These are phyloP conservation scores for Zelonia costaricensis DNA, from an alignment of 208 protist species.

Conservation along the genomic window DNA sequence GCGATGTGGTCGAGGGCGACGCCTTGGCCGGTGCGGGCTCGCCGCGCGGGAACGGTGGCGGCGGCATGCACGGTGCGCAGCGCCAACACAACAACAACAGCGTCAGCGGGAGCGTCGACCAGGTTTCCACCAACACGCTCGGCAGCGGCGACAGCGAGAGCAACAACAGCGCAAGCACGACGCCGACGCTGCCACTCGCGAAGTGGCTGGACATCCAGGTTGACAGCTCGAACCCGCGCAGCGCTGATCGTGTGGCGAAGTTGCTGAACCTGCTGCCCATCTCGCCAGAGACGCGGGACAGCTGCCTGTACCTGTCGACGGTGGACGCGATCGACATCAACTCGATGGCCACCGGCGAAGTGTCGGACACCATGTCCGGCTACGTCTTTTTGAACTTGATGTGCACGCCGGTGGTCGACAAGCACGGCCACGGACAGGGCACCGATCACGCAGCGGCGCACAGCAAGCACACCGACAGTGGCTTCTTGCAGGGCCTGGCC, in stretches of 20 bases:
- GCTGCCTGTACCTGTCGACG: slow-evolving; percentile 63
- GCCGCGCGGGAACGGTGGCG: neutral
- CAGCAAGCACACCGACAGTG: neutral
- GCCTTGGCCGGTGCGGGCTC: neutral
- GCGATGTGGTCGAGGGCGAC: neutral
- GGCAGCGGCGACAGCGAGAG: neutral
- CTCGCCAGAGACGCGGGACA: slow-evolving; percentile 51
- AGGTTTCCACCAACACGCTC: neutral
- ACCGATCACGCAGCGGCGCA: neutral
- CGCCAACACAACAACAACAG: neutral
- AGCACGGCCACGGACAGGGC: neutral
- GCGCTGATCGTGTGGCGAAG: slow-evolving; percentile 31
- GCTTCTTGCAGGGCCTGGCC: neutral
- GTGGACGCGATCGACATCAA: slow-evolving; percentile 54
- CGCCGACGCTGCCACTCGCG: slow-evolving; percentile 24
- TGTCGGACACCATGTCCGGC: slow-evolving; percentile 37
- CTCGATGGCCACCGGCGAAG: slow-evolving; percentile 1
- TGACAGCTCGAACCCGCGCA: slow-evolving; percentile 28
- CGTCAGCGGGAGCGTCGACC: neutral
- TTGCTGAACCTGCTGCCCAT: slow-evolving; percentile 73
- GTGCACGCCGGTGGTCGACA: slow-evolving; percentile 58
- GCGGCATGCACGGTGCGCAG: neutral
- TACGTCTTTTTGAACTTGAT: slow-evolving; percentile 79
- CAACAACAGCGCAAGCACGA: neutral
- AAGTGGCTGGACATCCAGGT: slow-evolving; percentile 88